Conservation (phyloP, 768 basidiomycete genomes). For the Mrakia frigida region DNA sequence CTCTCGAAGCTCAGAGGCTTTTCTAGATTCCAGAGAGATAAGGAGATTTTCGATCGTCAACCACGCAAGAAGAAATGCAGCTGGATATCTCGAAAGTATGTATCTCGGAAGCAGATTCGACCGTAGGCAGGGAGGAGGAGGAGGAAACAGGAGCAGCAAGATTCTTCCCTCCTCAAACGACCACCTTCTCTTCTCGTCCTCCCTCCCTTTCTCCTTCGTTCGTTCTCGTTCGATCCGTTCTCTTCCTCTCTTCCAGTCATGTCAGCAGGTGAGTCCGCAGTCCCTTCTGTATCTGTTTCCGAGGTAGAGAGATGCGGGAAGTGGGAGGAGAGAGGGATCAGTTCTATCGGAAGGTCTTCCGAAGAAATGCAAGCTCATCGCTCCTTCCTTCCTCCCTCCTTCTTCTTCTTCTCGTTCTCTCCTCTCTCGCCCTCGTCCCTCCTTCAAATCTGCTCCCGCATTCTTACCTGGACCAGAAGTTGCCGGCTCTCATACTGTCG, state of each 20-base stretch:
- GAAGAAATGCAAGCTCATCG: slow-evolving; percentile 12
- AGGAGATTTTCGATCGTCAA: too few relatives aligned
- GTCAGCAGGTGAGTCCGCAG: slow-evolving; percentile 3
- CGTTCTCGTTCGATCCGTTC: neutral
- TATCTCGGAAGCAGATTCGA: too few relatives aligned
- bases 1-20: neutral
- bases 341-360: slow-evolving; percentile 4
- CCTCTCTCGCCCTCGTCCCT: neutral
- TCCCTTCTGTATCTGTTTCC: too few relatives aligned
- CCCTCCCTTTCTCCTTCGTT: neutral
- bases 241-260: neutral
- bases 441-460: neutral
- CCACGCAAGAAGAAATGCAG: too few relatives aligned
- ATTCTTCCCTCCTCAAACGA: neutral
- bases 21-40: neutral
- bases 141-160: neutral
- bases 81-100: too few relatives aligned
- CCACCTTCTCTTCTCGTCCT: neutral
- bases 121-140: neutral
- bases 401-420: neutral
- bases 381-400: neutral
- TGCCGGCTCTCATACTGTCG: slow-evolving; percentile 15
- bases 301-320: neutral
- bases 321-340: neutral
- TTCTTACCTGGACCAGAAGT: neutral